Percentiles rank a stretch among this genome's conserved stretches.
These are phyloP conservation scores for Pyrenula aspistea DNA, from an alignment of 495 filamentous ascomycete species.

Conservation along the genomic window DNA sequence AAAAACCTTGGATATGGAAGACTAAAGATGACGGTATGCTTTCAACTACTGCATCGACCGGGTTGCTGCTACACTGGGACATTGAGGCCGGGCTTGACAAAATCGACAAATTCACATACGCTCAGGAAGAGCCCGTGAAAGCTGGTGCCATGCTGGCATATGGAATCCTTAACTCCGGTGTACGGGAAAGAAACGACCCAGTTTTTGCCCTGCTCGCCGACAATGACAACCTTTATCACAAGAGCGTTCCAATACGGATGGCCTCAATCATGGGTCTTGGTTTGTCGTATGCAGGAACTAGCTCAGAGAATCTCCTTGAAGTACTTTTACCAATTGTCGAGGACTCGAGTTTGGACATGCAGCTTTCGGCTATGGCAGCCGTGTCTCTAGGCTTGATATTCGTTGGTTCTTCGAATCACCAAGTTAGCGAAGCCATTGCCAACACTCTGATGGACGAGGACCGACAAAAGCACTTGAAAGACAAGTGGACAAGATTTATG, in stretches of 20 bases:
- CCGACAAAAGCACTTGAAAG: constrained; percentile 71
- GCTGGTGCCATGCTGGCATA: constrained; percentile 83
- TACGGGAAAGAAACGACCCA: constrained; percentile 75
- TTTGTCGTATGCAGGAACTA: constrained; percentile 83
- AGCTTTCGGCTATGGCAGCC: constrained; percentile 91
- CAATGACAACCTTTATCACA: constrained; percentile 59
- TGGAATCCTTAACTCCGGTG: constrained; percentile 87
- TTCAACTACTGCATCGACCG: constrained; percentile 86
- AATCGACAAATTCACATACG: constrained; percentile 86
- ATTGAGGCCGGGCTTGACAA: constrained; percentile 79
- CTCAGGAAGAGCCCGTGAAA: constrained; percentile 70
- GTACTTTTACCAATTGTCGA: constrained; percentile 74
- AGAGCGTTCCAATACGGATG: constrained; percentile 61
- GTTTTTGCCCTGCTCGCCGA: constrained; percentile 77
- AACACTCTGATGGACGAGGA: constrained; percentile 87
- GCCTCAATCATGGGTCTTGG: constrained; percentile 93
- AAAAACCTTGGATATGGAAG: constrained; percentile 95
- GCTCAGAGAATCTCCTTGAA: constrained; percentile 72
- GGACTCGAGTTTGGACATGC: constrained; percentile 77
- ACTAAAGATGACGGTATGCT: constrained; percentile 97
- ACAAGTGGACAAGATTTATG: constrained; percentile 97
- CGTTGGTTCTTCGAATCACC: constrained; percentile 80
- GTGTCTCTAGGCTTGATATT: constrained; percentile 83
- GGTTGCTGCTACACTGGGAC: constrained; percentile 83
- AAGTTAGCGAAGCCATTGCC: constrained; percentile 79